Conservation (phyloP, 768 basidiomycete genomes). For the Mycena haematopus region DNA sequence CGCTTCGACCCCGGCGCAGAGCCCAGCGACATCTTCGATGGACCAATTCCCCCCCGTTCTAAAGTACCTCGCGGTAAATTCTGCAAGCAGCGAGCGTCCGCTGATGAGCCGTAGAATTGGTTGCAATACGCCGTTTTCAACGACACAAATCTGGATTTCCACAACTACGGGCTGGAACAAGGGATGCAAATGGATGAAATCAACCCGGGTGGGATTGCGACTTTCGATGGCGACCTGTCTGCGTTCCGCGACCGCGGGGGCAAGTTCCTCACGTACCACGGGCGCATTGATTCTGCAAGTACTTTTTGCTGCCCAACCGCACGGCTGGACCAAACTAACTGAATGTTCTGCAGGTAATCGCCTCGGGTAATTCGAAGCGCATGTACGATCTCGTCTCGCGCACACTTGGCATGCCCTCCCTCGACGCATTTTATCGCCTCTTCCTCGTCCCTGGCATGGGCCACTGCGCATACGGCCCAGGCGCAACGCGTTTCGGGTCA, state of each 20-base stretch:
- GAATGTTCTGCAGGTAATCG: constrained; percentile 26
- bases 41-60: neutral
- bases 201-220: constrained; percentile 19
- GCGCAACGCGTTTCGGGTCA: constrained; percentile 26
- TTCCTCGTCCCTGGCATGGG: constrained; percentile 36
- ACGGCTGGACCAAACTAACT: neutral
- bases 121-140: constrained; percentile 24
- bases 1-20: constrained; percentile 28
- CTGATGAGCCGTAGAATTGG: constrained; percentile 14
- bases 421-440: constrained; percentile 35
- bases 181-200: constrained; percentile 3
- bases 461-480: constrained; percentile 33
- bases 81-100: neutral
- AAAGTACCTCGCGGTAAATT: neutral
- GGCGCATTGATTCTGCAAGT: constrained; percentile 22
- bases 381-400: constrained; percentile 30
- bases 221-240: constrained; percentile 21
- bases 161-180: constrained; percentile 9
- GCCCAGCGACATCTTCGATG: neutral
- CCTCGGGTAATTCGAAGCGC: constrained; percentile 32
- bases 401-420: constrained; percentile 24
- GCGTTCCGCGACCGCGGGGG: constrained; percentile 32
- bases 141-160: constrained; percentile 12
- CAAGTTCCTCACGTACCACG: constrained; percentile 36
- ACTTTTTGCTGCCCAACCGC: too few species aligned